Conservation (phyloP, 371 early-diverging fungal species). For the Umbelopsis sp. region DNA sequence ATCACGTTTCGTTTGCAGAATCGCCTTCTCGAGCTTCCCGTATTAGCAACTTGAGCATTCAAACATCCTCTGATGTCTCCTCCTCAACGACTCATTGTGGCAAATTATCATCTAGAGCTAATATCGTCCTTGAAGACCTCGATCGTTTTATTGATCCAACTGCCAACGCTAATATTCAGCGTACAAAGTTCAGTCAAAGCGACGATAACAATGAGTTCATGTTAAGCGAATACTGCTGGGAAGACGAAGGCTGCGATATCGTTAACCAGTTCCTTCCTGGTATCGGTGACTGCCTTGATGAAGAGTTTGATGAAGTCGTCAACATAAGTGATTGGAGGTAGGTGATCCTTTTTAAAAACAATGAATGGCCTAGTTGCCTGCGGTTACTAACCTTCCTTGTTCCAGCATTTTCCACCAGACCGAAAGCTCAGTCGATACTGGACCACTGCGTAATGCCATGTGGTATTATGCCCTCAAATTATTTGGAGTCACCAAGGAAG, state of each 20-base stretch:
- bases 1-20: slow-evolving; percentile 5
- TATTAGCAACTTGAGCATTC: background rate
- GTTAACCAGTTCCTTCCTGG: slow-evolving; percentile 63
- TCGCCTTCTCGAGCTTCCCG: background rate
- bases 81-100: background rate
- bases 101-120: slow-evolving; percentile 17
- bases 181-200: slow-evolving; percentile 12
- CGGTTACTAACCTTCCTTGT: background rate
- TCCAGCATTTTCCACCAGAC: slow-evolving; percentile 52
- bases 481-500: slow-evolving; percentile 65
- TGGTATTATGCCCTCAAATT: slow-evolving; percentile 66
- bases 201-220: slow-evolving; percentile 54
- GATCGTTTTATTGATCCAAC: slow-evolving; percentile 51
- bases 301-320: slow-evolving; percentile 61
- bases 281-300: slow-evolving; percentile 60
- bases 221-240: slow-evolving; percentile 68
- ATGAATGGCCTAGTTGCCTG: background rate
- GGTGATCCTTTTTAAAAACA: background rate
- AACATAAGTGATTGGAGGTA: slow-evolving; percentile 68
- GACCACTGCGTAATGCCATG: slow-evolving; percentile 65
- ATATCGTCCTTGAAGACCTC: slow-evolving; percentile 55
- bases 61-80: background rate
- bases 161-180: slow-evolving; percentile 24
- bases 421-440: slow-evolving; percentile 61
- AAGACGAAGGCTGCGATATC: slow-evolving; percentile 66